These are phyloP conservation scores for Iris pallida DNA, from an alignment of 116 monocot genomes.

Conservation along the genomic window DNA sequence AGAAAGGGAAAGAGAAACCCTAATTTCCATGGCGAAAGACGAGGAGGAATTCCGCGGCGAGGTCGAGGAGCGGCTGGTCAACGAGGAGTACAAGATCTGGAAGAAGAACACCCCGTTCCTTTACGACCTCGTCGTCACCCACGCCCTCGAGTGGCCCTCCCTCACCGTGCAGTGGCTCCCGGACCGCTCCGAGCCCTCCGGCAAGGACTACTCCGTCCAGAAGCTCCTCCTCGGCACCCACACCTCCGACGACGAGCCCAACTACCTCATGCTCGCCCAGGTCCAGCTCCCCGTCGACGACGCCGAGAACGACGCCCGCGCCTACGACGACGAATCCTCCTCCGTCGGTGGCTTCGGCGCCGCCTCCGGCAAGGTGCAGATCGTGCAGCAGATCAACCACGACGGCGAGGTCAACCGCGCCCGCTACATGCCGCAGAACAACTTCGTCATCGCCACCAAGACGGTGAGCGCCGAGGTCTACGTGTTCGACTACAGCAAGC, in stretches of 20 bases:
- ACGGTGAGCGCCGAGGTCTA: constrained; percentile 91
- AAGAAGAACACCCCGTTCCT: constrained; percentile 99
- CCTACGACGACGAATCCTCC: constrained; percentile 77
- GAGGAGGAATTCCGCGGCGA: constrained; percentile 87
- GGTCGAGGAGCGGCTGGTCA: constrained; percentile 82
- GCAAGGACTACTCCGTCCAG: constrained; percentile 86
- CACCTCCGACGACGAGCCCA: constrained; percentile 96
- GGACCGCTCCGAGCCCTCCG: constrained; percentile 71
- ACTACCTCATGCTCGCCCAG: constrained; percentile 94
- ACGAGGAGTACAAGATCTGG: constrained; percentile 99
- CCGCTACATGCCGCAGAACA: constrained; percentile 97
- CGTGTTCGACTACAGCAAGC: constrained; percentile 97
- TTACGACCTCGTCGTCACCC: constrained; percentile 92
- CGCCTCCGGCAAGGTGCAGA: constrained; percentile 87
- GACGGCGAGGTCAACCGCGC: constrained; percentile 98
- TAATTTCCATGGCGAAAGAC: constrained; percentile 51
- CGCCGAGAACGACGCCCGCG: constrained; percentile 78
- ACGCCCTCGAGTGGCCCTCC: constrained; percentile 96
- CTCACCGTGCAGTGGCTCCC: constrained; percentile 98
- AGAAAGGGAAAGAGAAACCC: neutral
- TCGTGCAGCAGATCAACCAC: constrained; percentile 98
- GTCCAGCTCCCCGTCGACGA: constrained; percentile 97
- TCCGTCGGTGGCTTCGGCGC: constrained; percentile 81
- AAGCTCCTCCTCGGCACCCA: constrained; percentile 97
- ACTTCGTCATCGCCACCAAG: constrained; percentile 94